Evolutionary conservation across 495 filamentous ascomycete species (phyloP), one percentile per base, ranked within the genome.

Genomic region (Tuber umbilicatum): DNA sequence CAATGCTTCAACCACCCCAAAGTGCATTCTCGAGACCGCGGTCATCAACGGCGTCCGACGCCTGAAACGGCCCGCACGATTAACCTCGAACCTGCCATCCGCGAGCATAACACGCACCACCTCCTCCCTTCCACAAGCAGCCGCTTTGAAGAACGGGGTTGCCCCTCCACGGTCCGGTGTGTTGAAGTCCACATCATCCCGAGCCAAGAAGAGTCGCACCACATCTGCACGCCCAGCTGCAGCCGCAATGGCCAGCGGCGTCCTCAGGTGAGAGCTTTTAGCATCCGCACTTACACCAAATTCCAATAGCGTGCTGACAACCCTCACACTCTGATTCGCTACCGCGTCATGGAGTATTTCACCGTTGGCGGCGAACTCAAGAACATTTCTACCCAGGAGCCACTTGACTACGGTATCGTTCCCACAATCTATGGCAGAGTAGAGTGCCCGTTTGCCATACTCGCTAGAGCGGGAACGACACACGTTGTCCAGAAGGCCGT

Each of bases 381-480:
- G 7, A 55, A 31, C n/a, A 2, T 60, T 60, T 60, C 50, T 31
- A 27, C n/a, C 50, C 50, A 60, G 50, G n/a, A 60, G n/a, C 50
- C 50, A 60, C 50, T 31, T 31, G n/a, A 60, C 7, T 10, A 27
- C n/a, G 3, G n/a, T 16, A 60, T 60, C 50, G 50, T 60, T 60
- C 50, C n/a, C n/a, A 60, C 12, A 31, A 1, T 16, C 5, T 60
- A 31, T 31, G 50, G 50, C 27, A n/a, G 50, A 60, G 50, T 31
- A 60, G n/a, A 60, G 50, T 31, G 50, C 50, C n/a, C 50, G 50
- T 60, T 60, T 60, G 50, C 50, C 50, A 60, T 60, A 60, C 50
- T 27, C n/a, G 50, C 50, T 60, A 31, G 50, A 60, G 50, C 50
- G 50, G 10, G 10, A 14, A 14, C n/a, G 50, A 60, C 50, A 60